phyloP scores from a whole-genome alignment of 805 yeast genomes.

The Metschnikowia baotianmanensis region DNA sequence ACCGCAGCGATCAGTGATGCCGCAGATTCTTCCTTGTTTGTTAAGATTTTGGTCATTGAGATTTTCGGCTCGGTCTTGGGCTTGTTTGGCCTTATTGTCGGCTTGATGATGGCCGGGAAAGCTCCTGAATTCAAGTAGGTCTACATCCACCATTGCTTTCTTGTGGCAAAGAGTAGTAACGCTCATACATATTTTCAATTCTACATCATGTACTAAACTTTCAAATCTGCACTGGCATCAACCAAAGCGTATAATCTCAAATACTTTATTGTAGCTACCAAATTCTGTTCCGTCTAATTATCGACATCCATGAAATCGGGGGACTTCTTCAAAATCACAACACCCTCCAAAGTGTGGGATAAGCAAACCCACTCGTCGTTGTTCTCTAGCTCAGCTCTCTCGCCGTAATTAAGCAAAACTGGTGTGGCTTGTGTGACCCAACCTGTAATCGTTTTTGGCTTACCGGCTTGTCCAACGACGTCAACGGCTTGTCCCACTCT shows the following conservation, averaged over 20 bases:
- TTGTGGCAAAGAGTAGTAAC: background rate
- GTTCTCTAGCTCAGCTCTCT: constrained; percentile 94
- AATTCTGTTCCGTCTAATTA: constrained; percentile 13
- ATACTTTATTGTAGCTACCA: background rate
- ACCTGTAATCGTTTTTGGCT: constrained; percentile 97
- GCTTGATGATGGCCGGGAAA: constrained; percentile 94
- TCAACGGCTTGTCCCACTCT: constrained; percentile 99
- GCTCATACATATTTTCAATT: constrained; percentile 7
- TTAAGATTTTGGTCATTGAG: constrained; percentile 93
- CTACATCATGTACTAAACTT: background rate
- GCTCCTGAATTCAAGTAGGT: constrained; percentile 77
- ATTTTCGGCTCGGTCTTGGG: constrained; percentile 97
- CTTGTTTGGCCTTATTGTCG: constrained; percentile 93
- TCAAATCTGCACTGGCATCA: background rate
- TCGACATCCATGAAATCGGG: constrained; percentile 76
- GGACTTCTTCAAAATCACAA: constrained; percentile 88
- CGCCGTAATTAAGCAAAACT: constrained; percentile 88
- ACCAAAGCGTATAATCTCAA: background rate
- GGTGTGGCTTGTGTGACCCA: constrained; percentile 99
- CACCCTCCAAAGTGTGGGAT: constrained; percentile 82
- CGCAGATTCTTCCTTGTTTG: constrained; percentile 92
- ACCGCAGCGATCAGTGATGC: constrained; percentile 99
- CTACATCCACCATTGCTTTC: background rate
- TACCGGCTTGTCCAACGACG: constrained; percentile 98
- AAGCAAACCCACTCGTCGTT: constrained; percentile 82